These are phyloP conservation scores for Mimosa pudica DNA, from an alignment of 306 rosid species.

Conservation along the genomic window DNA sequence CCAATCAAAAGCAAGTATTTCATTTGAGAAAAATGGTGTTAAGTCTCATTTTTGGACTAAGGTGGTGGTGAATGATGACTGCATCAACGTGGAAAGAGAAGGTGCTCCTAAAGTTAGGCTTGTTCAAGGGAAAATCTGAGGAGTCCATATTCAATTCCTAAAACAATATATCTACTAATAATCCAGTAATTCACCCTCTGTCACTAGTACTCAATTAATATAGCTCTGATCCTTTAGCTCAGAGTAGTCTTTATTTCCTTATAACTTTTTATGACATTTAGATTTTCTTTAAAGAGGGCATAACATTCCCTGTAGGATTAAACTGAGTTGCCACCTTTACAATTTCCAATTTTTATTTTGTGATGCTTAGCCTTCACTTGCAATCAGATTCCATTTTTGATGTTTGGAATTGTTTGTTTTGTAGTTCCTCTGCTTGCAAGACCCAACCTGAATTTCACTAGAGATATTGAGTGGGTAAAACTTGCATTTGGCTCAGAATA, in stretches of 20 bases:
- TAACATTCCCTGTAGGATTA: conserved; percentile 12
- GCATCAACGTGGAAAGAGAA: conserved; percentile 77
- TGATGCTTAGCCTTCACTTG: no score
- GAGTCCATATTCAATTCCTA: conserved; percentile 38
- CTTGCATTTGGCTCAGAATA: no score
- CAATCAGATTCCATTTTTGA: no score
- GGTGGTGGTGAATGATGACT: conserved; percentile 78
- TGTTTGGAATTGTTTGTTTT: no score
- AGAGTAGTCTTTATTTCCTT: background rate
- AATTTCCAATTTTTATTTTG: conserved; percentile 25
- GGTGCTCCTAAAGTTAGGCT: conserved; percentile 83
- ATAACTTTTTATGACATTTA: conserved; percentile 12
- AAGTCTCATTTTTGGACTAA: conserved; percentile 78
- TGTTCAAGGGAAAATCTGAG: conserved; percentile 63
- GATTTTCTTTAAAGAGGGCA: conserved; percentile 18
- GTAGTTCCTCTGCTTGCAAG: no score
- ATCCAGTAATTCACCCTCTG: background rate
- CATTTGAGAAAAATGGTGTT: conserved; percentile 40
- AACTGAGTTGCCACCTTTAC: conserved; percentile 16
- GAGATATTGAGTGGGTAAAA: no score
- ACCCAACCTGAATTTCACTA: no score
- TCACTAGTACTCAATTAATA: background rate
- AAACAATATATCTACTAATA: background rate
- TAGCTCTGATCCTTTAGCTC: background rate
- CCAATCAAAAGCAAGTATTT: conserved; percentile 44